A percentile compares a stretch with the other conserved stretches of the same genome.
Evolutionary conservation across 2,329 filamentous ascomycete genomes (phyloP).

Genomic region (Aspergillus phoenicis): DNA sequence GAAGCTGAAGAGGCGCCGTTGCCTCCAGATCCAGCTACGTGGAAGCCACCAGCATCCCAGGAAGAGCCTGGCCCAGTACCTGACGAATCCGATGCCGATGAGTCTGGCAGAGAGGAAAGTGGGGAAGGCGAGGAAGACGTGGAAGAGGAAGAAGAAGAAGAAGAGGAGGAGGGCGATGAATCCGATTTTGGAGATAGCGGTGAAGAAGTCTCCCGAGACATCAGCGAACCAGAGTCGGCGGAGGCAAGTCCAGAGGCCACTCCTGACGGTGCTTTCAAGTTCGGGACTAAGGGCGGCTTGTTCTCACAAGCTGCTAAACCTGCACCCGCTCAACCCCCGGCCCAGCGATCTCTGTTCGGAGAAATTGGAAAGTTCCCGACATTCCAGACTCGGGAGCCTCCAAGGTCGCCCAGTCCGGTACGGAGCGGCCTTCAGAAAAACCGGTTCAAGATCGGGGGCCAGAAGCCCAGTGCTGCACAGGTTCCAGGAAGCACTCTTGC

Average conservation of each 20-base stretch:
- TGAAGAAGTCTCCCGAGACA: constrained; percentile 49
- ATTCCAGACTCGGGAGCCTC: constrained; percentile 38
- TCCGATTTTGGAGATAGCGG: constrained; percentile 51
- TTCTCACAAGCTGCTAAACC: constrained; percentile 44
- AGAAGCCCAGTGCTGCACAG: constrained; percentile 44
- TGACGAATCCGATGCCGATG: constrained; percentile 37
- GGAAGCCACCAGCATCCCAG: constrained; percentile 23
- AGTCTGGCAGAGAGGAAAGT: constrained; percentile 37
- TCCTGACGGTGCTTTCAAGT: constrained; percentile 49
- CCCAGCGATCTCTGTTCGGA: constrained; percentile 45
- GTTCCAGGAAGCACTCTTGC: constrained; percentile 42
- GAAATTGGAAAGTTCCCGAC: constrained; percentile 45
- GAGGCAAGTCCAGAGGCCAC: constrained; percentile 44
- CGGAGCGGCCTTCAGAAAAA: constrained; percentile 34
- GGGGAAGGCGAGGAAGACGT: constrained; percentile 17
- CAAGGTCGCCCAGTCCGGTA: constrained; percentile 52
- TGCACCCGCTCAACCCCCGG: constrained; percentile 8
- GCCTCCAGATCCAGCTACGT: constrained; percentile 31
- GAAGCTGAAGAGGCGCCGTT: constrained; percentile 26
- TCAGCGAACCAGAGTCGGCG: constrained; percentile 33
- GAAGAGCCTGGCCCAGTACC: constrained; percentile 36
- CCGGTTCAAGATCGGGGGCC: constrained; percentile 34
- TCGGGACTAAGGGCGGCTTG: constrained; percentile 41
- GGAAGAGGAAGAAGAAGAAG: constrained; percentile 30
- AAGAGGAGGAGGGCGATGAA: constrained; percentile 37